phyloP scores from a whole-genome alignment of 2,329 filamentous ascomycete species.

The Colletotrichum simmondsii region DNA sequence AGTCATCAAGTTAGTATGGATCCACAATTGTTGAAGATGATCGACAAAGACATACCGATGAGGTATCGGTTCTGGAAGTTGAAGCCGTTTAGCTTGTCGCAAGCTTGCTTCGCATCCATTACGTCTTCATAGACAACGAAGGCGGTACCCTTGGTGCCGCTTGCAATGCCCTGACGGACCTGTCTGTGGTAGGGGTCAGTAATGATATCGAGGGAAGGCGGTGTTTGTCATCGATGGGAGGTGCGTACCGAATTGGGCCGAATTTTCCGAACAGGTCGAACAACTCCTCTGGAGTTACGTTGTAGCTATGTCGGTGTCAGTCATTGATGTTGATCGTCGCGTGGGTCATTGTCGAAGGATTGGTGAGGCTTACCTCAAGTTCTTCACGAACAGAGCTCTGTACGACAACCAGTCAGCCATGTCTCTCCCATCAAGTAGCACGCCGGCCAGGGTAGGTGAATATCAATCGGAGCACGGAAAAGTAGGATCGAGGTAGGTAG shows the following conservation, averaged over 20 bases:
- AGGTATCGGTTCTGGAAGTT: slow-evolving; percentile 99
- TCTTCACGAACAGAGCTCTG: slow-evolving; percentile 99
- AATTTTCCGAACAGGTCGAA: slow-evolving; percentile 99
- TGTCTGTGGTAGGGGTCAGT: slow-evolving; percentile 69
- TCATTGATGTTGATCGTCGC: slow-evolving; percentile 18
- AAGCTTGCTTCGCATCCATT: slow-evolving; percentile 97
- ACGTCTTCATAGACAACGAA: slow-evolving; percentile 99
- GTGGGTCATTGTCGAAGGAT: slow-evolving; percentile 58
- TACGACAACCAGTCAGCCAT: slow-evolving; percentile 45
- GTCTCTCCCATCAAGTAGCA: slow-evolving; percentile 8
- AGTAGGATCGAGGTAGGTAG: not conserved
- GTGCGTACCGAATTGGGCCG: slow-evolving; percentile 86
- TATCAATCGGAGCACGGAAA: not conserved
- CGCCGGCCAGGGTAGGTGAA: not conserved
- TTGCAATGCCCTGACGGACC: slow-evolving; percentile 97
- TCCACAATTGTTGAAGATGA: slow-evolving; percentile 17
- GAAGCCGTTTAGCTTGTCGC: slow-evolving; percentile 99
- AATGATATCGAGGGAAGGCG: not conserved
- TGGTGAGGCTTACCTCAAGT: slow-evolving; percentile 82
- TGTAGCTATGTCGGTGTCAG: slow-evolving; percentile 76
- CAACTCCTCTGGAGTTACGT: slow-evolving; percentile 96
- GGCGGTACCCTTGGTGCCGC: slow-evolving; percentile 96
- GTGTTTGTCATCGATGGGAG: slow-evolving; percentile 4
- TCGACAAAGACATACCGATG: slow-evolving; percentile 75
- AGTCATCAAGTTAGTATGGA: slow-evolving; percentile 24